Percentiles rank a stretch among this genome's conserved stretches.
phyloP scores from a whole-genome alignment of 495 filamentous ascomycete genomes.

The Aspergillus baeticus region DNA sequence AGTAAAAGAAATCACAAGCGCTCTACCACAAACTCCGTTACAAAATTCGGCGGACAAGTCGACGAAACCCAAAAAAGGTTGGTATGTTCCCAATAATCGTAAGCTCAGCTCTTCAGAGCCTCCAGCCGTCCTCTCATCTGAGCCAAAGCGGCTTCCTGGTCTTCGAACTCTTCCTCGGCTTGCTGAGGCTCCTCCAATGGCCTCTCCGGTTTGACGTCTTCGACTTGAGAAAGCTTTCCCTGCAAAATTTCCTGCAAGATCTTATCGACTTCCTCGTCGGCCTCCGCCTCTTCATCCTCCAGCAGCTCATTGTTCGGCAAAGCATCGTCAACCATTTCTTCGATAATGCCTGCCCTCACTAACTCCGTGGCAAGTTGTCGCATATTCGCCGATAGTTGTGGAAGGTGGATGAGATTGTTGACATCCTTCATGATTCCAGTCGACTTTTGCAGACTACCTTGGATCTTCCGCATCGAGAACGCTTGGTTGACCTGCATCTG shows the following conservation, averaged over 20 bases:
- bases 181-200: conserved; percentile 55
- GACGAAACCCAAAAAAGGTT: neutral
- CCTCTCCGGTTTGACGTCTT: conserved; percentile 49
- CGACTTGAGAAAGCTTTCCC: conserved; percentile 72
- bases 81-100: neutral
- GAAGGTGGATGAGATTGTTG: conserved; percentile 78
- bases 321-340: conserved; percentile 91
- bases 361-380: conserved; percentile 82
- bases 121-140: conserved; percentile 92
- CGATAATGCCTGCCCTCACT: conserved; percentile 92
- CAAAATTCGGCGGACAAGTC: neutral
- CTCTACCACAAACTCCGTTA: conserved; percentile 20
- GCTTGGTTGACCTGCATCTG: conserved; percentile 98
- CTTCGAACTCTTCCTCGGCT: conserved; percentile 75
- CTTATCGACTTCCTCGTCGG: conserved; percentile 88
- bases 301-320: conserved; percentile 69
- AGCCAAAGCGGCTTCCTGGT: conserved; percentile 80
- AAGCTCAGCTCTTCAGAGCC: conserved; percentile 77
- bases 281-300: conserved; percentile 85
- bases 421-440: conserved; percentile 98
- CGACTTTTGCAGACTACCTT: conserved; percentile 81
- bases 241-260: conserved; percentile 85
- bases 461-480: conserved; percentile 93
- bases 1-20: conserved; percentile 8
- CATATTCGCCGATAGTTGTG: conserved; percentile 89